Percentiles rank a stretch among this genome's conserved stretches.
phyloP scores from a whole-genome alignment of 176 grass and related monocot genomes.

The Oryza coarctata region DNA sequence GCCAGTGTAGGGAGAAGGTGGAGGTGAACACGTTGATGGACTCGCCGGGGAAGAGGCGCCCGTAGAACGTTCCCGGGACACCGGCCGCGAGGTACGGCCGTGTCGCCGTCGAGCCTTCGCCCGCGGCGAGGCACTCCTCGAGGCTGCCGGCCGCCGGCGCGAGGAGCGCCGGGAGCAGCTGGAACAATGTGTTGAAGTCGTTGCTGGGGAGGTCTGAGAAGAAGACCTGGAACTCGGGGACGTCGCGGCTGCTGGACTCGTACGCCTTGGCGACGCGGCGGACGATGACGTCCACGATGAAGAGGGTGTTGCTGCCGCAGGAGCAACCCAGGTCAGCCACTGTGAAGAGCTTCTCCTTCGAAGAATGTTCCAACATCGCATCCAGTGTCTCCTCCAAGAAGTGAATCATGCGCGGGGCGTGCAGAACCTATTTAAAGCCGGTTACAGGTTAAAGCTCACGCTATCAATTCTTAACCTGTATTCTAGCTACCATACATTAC shows the following conservation, averaged over 20 bases:
- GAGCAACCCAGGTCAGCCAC: slow-evolving; percentile 40
- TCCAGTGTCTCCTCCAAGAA: slow-evolving; percentile 15
- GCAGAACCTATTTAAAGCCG: background rate
- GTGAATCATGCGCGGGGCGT: background rate
- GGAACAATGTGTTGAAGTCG: slow-evolving; percentile 48
- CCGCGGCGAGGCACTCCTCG: background rate
- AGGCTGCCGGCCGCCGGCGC: background rate
- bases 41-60: slow-evolving; percentile 32
- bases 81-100: slow-evolving; percentile 34
- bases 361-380: background rate
- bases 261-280: background rate
- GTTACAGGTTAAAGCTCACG: background rate
- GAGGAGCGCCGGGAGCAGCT: background rate
- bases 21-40: slow-evolving; percentile 31
- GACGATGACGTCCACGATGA: slow-evolving; percentile 33
- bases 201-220: slow-evolving; percentile 43
- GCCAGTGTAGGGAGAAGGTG: slow-evolving; percentile 38
- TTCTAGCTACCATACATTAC: background rate
- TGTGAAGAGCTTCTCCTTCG: slow-evolving; percentile 8
- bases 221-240: slow-evolving; percentile 39
- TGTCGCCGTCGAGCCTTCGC: background rate
- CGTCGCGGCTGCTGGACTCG: background rate
- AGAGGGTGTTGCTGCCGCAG: slow-evolving; percentile 28
- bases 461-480: background rate
- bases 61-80: slow-evolving; percentile 41